Conservation (phyloP, 257 asterid species). For the Ocimum tenuiflorum region DNA sequence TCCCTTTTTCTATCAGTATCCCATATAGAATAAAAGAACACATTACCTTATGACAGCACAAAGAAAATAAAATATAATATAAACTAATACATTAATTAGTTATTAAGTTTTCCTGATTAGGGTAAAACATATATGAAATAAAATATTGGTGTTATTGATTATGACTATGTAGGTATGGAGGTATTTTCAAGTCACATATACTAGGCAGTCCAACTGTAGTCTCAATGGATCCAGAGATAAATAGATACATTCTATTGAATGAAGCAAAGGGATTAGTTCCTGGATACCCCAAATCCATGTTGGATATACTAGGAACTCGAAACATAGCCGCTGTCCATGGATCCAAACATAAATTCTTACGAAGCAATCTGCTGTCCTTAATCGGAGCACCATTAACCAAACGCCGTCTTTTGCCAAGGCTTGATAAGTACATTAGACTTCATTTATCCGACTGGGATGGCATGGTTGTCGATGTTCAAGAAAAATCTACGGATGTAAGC, state of each 20-base stretch:
- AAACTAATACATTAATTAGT: too few species aligned
- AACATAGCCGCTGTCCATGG: conserved; percentile 77
- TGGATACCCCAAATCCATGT: conserved; percentile 85
- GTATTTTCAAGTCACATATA: conserved; percentile 71
- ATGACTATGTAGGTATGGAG: conserved; percentile 46
- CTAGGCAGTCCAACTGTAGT: conserved; percentile 76
- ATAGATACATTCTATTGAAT: conserved; percentile 57
- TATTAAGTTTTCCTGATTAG: neutral
- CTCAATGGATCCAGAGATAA: conserved; percentile 78
- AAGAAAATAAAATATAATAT: too few species aligned
- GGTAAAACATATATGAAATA: neutral
- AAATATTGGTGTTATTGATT: neutral
- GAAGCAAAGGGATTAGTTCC: conserved; percentile 76
- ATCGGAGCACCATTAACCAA: conserved; percentile 47
- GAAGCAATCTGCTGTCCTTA: conserved; percentile 59
- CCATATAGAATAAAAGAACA: too few species aligned
- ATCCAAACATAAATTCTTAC: conserved; percentile 48
- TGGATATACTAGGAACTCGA: conserved; percentile 58
- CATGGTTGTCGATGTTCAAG: conserved; percentile 50
- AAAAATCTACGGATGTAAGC: conserved; percentile 55
- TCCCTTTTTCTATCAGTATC: too few species aligned
- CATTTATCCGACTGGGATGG: conserved; percentile 50
- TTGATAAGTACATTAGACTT: conserved; percentile 46
- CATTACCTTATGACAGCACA: too few species aligned
- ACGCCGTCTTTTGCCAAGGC: conserved; percentile 39